Evolutionary conservation across 1,284 basidiomycete species (phyloP).

Genomic region (Fomitopsis palustris): DNA sequence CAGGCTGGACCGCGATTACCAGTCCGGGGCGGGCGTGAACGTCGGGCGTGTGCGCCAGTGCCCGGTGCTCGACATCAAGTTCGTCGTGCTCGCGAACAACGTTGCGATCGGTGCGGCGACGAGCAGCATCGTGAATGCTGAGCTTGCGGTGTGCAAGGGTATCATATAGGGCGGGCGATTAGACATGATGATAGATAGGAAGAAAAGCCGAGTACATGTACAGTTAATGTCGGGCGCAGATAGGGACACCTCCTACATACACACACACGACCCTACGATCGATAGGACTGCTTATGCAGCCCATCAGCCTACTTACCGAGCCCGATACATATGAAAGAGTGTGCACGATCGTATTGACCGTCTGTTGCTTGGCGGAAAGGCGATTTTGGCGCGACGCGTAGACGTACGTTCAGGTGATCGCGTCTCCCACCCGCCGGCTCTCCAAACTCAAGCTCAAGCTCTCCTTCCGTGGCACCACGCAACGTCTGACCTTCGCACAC

Average conservation of each 20-base stretch:
- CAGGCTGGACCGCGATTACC: constrained; percentile 85
- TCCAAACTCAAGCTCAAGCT: not conserved
- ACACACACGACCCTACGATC: not conserved
- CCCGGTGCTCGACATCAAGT: constrained; percentile 92
- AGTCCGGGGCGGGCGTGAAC: constrained; percentile 89
- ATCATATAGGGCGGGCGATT: constrained; percentile 37
- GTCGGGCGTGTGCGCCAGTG: constrained; percentile 93
- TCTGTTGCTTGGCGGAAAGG: no score
- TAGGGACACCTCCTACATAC: not conserved
- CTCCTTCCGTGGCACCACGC: no score
- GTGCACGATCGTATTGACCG: no score
- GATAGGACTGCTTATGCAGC: not conserved
- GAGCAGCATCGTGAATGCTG: constrained; percentile 96
- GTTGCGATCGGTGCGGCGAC: constrained; percentile 97
- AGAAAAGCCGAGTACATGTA: constrained; percentile 8
- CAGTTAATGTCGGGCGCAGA: constrained; percentile 5
- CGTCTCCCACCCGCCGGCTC: not conserved
- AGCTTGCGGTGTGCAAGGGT: constrained; percentile 87
- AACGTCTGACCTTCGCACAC: no score
- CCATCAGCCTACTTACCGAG: not conserved
- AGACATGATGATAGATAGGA: constrained; percentile 8
- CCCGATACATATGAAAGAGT: no score
- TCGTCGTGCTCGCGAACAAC: constrained; percentile 93
- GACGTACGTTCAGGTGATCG: constrained; percentile 1
- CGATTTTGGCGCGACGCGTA: not conserved